Conservation (phyloP, 202 grass and related monocot species). For the Bolboschoenoplectus hybrid region DNA sequence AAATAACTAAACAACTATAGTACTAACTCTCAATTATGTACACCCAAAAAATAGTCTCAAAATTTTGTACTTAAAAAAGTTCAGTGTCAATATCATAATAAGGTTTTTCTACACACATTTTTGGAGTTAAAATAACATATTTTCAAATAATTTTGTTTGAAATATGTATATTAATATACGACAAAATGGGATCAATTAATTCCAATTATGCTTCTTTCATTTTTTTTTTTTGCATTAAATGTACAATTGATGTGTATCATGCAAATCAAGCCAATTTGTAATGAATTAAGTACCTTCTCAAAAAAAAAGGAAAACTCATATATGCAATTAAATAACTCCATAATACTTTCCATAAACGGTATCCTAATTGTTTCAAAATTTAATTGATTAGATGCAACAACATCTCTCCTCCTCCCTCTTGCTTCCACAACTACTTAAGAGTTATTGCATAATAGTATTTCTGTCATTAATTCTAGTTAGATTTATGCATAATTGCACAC, state of each 20-base stretch:
- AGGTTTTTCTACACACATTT: neutral
- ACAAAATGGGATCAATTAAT: neutral
- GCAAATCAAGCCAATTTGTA: neutral
- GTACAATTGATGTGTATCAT: neutral
- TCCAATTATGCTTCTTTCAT: neutral
- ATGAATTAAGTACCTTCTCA: neutral
- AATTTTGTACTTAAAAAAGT: neutral
- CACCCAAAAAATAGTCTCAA: neutral
- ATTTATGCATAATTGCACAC: neutral
- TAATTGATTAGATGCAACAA: neutral
- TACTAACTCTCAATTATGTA: neutral
- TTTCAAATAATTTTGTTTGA: no score
- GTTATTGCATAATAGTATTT: neutral
- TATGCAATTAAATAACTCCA: neutral
- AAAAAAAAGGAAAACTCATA: neutral
- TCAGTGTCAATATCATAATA: neutral
- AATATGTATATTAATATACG: no score
- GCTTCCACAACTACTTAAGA: neutral
- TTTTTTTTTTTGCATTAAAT: neutral
- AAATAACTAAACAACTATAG: neutral
- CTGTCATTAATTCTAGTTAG: neutral
- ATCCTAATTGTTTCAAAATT: neutral
- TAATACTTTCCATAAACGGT: neutral
- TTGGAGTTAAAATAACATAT: neutral
- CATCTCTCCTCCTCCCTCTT: neutral